Percentiles rank a stretch among this genome's conserved stretches.
Conservation (phyloP, 179 eudicot species). For the Silene coronaria region DNA sequence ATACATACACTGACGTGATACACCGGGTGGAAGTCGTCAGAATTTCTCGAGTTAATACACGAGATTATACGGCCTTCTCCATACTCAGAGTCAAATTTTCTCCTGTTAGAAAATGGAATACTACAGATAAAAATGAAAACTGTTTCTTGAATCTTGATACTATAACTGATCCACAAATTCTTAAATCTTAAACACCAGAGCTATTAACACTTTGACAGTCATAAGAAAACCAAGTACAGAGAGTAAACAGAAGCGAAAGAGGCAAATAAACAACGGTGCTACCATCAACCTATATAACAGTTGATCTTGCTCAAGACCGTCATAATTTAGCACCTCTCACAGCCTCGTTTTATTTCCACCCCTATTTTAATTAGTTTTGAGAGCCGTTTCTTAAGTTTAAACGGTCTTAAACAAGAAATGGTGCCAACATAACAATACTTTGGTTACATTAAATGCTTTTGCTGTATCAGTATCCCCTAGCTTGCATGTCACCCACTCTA, state of each 20-base stretch:
- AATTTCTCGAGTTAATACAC: no score
- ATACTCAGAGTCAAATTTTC: no score
- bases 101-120: no score
- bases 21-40: no score
- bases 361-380: no score
- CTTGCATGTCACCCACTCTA: slow-evolving; percentile 16
- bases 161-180: slow-evolving; percentile 3
- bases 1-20: no score
- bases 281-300: background rate
- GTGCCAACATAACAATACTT: slow-evolving; percentile 11
- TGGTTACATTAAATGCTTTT: slow-evolving; percentile 19
- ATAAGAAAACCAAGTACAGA: slow-evolving; percentile 9
- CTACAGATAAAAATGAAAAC: slow-evolving; percentile 6
- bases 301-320: no score
- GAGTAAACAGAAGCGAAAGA: slow-evolving; percentile 12
- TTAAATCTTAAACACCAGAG: slow-evolving; percentile 10
- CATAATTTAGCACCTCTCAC: no score
- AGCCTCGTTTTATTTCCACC: no score
- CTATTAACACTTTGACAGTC: slow-evolving; percentile 14
- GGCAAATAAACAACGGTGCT: background rate
- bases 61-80: no score
- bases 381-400: no score
- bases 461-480: slow-evolving; percentile 12
- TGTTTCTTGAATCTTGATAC: slow-evolving; percentile 1
- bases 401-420: no score